Percentiles rank a stretch among this genome's conserved stretches.
Evolutionary conservation across 352 stramenopile species (phyloP).

Genomic region (Globisporangium acanthophoron): DNA sequence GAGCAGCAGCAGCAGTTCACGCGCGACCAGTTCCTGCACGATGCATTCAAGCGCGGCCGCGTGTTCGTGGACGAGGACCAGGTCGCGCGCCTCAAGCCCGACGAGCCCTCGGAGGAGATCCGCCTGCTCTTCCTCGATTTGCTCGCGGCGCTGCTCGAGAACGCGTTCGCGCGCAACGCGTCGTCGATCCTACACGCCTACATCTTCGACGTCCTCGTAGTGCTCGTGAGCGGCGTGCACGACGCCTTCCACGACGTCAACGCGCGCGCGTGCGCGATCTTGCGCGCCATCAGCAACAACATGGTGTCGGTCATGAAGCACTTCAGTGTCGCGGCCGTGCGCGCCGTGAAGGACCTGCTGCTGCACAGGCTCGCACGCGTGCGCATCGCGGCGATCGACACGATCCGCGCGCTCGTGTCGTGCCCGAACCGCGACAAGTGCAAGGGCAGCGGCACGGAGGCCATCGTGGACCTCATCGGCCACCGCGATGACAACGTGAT

Average conservation of each 20-base stretch:
- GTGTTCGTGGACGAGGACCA: slow-evolving; percentile 48
- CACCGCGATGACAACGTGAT: slow-evolving; percentile 95
- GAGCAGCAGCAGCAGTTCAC: slow-evolving; percentile 75
- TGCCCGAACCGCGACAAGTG: slow-evolving; percentile 89
- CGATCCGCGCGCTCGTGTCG: slow-evolving; percentile 77
- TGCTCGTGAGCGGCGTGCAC: slow-evolving; percentile 62
- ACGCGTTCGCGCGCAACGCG: slow-evolving; percentile 40
- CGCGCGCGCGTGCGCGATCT: slow-evolving; percentile 53
- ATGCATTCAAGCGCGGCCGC: slow-evolving; percentile 67
- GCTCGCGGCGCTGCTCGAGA: slow-evolving; percentile 41
- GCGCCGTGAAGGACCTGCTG: slow-evolving; percentile 76
- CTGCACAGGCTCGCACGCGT: slow-evolving; percentile 89
- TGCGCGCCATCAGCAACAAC: slow-evolving; percentile 43
- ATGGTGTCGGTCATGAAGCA: slow-evolving; percentile 92
- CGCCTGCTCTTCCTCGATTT: slow-evolving; percentile 55
- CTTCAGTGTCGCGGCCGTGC: slow-evolving; percentile 88
- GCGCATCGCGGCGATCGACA: slow-evolving; percentile 76
- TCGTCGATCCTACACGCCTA: slow-evolving; percentile 79
- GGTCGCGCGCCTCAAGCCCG: slow-evolving; percentile 32
- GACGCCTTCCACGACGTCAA: slow-evolving; percentile 89
- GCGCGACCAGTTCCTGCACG: slow-evolving; percentile 57
- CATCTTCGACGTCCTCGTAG: slow-evolving; percentile 67
- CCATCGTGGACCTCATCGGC: slow-evolving; percentile 92
- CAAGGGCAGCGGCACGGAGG: slow-evolving; percentile 92
- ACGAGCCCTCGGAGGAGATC: slow-evolving; percentile 76